Percentiles rank a stretch among this genome's conserved stretches.
Evolutionary conservation across 176 grass and related monocot species (phyloP).

Genomic region (Musa itinerans): DNA sequence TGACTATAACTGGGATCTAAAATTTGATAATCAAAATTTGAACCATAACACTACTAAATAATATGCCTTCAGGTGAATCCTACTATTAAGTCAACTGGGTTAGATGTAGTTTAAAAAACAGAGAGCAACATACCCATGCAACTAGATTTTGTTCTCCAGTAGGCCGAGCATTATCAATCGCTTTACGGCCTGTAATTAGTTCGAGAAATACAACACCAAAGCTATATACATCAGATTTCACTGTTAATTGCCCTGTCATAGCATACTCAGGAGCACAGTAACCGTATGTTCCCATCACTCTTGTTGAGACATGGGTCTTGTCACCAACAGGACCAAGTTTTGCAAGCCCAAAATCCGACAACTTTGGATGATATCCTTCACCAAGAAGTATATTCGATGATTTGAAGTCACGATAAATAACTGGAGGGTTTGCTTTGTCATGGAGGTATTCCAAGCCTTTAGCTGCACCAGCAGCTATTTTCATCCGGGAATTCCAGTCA

Average conservation of each 20-base stretch:
- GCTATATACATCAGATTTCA: constrained; percentile 18
- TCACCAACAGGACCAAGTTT: constrained; percentile 20
- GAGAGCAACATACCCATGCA: constrained; percentile 5
- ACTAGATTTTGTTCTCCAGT: constrained; percentile 15
- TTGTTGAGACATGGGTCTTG: constrained; percentile 15
- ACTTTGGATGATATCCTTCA: constrained; percentile 11
- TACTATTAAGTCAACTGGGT: too few relatives aligned
- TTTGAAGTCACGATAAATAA: constrained; percentile 16
- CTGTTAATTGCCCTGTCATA: constrained; percentile 15
- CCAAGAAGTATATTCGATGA: constrained; percentile 13
- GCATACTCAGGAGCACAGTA: constrained; percentile 19
- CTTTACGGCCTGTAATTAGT: constrained; percentile 14
- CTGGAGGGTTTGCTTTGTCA: constrained; percentile 6
- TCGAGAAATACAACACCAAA: constrained; percentile 14
- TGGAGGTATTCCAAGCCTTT: constrained; percentile 16
- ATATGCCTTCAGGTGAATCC: too few relatives aligned
- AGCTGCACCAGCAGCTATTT: constrained; percentile 17
- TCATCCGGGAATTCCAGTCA: constrained; percentile 12
- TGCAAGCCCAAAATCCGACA: constrained; percentile 13
- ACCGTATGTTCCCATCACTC: constrained; percentile 18
- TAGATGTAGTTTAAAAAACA: neutral
- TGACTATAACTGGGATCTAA: too few relatives aligned
- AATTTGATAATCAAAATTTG: too few relatives aligned
- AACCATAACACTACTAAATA: too few relatives aligned
- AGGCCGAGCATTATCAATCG: constrained; percentile 4